phyloP scores from a whole-genome alignment of 352 stramenopile species.

The Achlya hypogyna region DNA sequence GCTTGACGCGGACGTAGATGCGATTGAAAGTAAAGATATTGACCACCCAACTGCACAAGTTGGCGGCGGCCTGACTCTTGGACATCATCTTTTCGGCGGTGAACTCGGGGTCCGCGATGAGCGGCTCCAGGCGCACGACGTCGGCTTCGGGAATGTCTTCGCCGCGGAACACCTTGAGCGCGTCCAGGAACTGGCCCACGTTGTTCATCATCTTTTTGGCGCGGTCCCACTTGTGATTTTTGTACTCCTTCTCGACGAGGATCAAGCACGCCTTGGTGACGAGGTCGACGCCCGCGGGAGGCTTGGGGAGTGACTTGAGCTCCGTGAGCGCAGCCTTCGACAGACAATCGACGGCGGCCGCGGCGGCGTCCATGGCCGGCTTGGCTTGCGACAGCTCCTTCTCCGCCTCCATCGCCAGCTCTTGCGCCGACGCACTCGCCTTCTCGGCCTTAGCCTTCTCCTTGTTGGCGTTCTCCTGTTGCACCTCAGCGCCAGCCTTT shows the following conservation, averaged over 20 bases:
- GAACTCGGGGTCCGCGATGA: conserved; percentile 91
- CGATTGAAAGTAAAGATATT: conserved; percentile 98
- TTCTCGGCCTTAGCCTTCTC: conserved; percentile 89
- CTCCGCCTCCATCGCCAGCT: conserved; percentile 90
- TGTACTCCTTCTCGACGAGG: conserved; percentile 97
- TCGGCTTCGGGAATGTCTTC: conserved; percentile 95
- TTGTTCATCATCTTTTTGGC: conserved; percentile 99
- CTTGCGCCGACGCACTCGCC: conserved; percentile 87
- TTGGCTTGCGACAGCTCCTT: conserved; percentile 93
- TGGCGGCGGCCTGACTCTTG: conserved; percentile 94
- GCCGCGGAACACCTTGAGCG: conserved; percentile 87
- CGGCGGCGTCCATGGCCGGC: conserved; percentile 94
- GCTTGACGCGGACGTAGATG: conserved; percentile 98
- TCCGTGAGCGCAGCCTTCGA: conserved; percentile 95
- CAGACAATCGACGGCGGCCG: conserved; percentile 93
- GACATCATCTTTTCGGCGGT: conserved; percentile 93
- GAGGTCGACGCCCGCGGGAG: conserved; percentile 91
- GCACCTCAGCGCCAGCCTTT: conserved; percentile 89
- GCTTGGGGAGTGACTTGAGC: conserved; percentile 95
- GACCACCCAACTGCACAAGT: conserved; percentile 96
- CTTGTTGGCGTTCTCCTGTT: conserved; percentile 92
- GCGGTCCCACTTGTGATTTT: conserved; percentile 97
- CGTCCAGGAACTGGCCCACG: conserved; percentile 90
- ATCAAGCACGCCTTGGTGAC: conserved; percentile 96
- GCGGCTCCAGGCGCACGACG: conserved; percentile 85